Conservation (phyloP, 2,329 filamentous ascomycete genomes). For the Pseudopyricularia cyperi region DNA sequence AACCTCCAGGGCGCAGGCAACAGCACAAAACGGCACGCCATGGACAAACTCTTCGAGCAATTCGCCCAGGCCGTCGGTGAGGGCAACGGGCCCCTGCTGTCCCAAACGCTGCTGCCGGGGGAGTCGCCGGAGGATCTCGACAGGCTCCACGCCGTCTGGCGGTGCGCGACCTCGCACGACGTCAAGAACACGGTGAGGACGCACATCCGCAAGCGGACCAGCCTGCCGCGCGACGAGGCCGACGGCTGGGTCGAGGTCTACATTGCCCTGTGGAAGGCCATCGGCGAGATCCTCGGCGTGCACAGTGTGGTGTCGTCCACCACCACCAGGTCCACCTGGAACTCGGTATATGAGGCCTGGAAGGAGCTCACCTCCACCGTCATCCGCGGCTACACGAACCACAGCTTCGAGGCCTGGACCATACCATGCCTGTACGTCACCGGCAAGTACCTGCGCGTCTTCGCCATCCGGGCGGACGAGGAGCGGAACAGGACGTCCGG, state of each 20-base stretch:
- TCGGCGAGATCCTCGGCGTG: slow-evolving; percentile 57
- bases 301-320: slow-evolving; percentile 46
- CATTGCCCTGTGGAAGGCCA: slow-evolving; percentile 68
- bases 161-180: slow-evolving; percentile 53
- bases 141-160: slow-evolving; percentile 57
- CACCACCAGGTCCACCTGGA: slow-evolving; percentile 45
- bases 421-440: slow-evolving; percentile 80
- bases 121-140: slow-evolving; percentile 48
- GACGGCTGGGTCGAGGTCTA: slow-evolving; percentile 84
- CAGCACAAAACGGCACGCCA: slow-evolving; percentile 19
- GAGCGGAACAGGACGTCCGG: slow-evolving; percentile 34
- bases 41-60: slow-evolving; percentile 63
- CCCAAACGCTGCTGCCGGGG: slow-evolving; percentile 62
- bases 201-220: slow-evolving; percentile 49
- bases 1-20: too few relatives aligned
- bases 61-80: slow-evolving; percentile 56
- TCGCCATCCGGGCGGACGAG: slow-evolving; percentile 83
- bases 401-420: slow-evolving; percentile 76
- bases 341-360: slow-evolving; percentile 78
- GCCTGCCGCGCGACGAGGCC: slow-evolving; percentile 52
- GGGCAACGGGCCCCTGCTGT: slow-evolving; percentile 59
- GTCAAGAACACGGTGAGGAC: slow-evolving; percentile 59
- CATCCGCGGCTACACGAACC: slow-evolving; percentile 67
- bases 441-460: slow-evolving; percentile 73
- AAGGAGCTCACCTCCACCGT: slow-evolving; percentile 68